Base-by-base conservation (phyloP, 1,284 basidiomycete species). In the Sparassis latifolia region DNA sequence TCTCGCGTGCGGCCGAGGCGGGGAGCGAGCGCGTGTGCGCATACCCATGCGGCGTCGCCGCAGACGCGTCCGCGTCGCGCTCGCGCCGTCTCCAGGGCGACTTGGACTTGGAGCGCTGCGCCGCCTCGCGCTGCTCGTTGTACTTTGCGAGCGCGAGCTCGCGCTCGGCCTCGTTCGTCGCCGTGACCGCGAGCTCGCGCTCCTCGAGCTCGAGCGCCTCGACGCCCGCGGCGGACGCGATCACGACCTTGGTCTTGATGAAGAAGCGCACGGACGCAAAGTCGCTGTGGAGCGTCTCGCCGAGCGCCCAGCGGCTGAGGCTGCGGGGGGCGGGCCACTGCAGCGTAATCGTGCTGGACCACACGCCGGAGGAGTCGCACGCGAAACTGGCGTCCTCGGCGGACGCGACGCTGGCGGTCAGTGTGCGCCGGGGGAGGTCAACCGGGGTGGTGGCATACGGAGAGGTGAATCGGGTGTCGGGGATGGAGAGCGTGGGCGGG, bases 271-370 rank as follows among this genome's bases (percentile, higher is more conserved):
- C 76, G 42, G 78, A 76, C n/a, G 78, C 80, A 55, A 86, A 64
- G 44, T 79, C 74, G 41, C 83, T 84, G 55, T 78, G 72, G 57
- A 87, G 76, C 27, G 84, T 84, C 69, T 89, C 86, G 12, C 87
- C 87, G 52, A 86, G 75, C 6, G 85, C 78, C 87, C 87, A 90
- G 30, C 84, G 78, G 58, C 76, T 79, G 51, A 75, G 75, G 5
- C 84, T 80, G 60, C 83, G 86, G 47, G 75, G 66, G 41, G 79
- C 75, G 5, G 87, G 87, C 82, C 87, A 87, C 57, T 84, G 82
- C 38, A 88, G 66, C 5, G 82, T 80, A 42, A 89, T 65, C 2
- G 77, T 83, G 63, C 83, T 80, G 45, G 67, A 73, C 77, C 78
- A 86, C 6, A 79, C 65, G 41, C 83, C 83, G 45, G 73, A 65